These are phyloP conservation scores for Ambrosiella beaveri DNA, from an alignment of 2,329 filamentous ascomycete species.

Conservation along the genomic window DNA sequence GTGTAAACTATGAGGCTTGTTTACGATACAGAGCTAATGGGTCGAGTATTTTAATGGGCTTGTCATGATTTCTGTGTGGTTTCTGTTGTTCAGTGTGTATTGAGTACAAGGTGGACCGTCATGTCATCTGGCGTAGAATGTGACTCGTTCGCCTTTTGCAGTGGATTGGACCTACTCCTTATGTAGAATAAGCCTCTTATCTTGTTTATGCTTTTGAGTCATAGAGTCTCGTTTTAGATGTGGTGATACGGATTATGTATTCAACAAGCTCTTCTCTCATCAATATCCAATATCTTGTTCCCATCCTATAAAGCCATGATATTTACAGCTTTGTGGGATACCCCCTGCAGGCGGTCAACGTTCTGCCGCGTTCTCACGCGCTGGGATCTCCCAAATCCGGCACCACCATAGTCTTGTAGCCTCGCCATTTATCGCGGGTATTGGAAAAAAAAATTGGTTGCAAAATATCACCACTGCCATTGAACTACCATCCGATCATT, in stretches of 20 bases:
- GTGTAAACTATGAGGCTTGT: conserved; percentile 30
- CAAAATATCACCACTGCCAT: not conserved
- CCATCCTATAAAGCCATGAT: not conserved
- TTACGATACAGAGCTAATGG: not conserved
- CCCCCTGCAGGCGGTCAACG: not conserved
- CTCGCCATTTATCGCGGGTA: not conserved
- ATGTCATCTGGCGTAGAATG: not conserved
- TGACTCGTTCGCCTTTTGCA: too few species aligned
- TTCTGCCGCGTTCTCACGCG: not conserved
- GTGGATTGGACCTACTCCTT: not conserved
- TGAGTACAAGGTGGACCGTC: not conserved
- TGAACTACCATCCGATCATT: not conserved
- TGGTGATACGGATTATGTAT: not conserved
- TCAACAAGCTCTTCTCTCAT: not conserved
- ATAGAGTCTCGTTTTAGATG: not conserved
- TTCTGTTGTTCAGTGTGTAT: not conserved
- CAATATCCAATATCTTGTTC: not conserved
- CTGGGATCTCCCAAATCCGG: not conserved
- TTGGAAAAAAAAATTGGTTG: not conserved
- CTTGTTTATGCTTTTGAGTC: not conserved
- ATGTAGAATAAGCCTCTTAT: conserved; percentile 6
- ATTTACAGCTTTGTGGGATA: not conserved
- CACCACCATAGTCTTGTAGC: not conserved
- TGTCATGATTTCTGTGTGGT: not conserved
- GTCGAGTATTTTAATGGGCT: not conserved